Conservation (phyloP, 441 rosid genomes). For the Geranium incanum region DNA sequence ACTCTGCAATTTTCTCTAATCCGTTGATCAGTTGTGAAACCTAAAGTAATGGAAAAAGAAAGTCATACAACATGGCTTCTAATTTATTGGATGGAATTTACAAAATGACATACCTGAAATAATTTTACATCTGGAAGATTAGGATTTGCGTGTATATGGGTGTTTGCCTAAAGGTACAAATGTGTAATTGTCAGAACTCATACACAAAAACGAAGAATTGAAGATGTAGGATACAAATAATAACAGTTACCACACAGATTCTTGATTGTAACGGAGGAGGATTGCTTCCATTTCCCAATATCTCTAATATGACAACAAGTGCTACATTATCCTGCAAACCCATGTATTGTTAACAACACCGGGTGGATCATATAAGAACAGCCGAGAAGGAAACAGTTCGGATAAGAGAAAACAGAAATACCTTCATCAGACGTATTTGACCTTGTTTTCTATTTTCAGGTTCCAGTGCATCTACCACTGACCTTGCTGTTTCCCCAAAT, state of each 20-base stretch:
- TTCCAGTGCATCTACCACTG: conserved; percentile 24
- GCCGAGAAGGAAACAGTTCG: not conserved
- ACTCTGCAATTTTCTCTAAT: conserved; percentile 5
- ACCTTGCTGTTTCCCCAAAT: conserved; percentile 23
- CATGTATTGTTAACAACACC: not conserved
- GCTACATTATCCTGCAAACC: conserved; percentile 31
- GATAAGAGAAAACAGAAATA: not conserved
- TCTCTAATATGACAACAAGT: conserved; percentile 29
- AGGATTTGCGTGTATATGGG: conserved; percentile 25
- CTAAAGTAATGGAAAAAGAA: not conserved
- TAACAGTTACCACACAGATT: conserved; percentile 20
- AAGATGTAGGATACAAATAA: conserved; percentile 6
- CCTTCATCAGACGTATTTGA: conserved; percentile 14
- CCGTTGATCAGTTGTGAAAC: not conserved
- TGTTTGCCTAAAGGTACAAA: conserved; percentile 28
- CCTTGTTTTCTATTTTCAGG: conserved; percentile 10
- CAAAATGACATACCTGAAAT: conserved; percentile 24
- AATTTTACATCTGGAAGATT: conserved; percentile 25
- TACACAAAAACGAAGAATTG: not conserved
- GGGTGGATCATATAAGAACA: not conserved
- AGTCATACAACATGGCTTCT: not conserved
- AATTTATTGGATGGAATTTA: not conserved
- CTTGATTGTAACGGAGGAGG: conserved; percentile 10
- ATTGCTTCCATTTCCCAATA: conserved; percentile 6
- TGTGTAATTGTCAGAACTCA: not conserved